A percentile compares a stretch with the other conserved stretches of the same genome.
phyloP scores from a whole-genome alignment of 2,329 filamentous ascomycete species.

The Arthrobotrys iridis region DNA sequence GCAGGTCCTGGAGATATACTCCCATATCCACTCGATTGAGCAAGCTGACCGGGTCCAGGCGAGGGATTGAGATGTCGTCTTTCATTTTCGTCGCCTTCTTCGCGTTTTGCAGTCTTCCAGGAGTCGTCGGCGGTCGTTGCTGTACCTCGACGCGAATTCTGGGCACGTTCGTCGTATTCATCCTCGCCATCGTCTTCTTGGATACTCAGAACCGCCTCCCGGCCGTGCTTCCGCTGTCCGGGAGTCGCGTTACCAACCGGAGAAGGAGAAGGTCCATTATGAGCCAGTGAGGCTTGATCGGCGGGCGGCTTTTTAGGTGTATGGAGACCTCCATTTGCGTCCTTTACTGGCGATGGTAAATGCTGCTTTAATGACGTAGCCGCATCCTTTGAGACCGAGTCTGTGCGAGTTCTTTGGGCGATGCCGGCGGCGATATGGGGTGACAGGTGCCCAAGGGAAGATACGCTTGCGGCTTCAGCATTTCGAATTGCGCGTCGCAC shows the following conservation, averaged over 20 bases:
- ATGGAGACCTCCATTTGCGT: background rate
- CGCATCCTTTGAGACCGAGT: conserved; percentile 21
- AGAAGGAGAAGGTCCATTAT: conserved; percentile 9
- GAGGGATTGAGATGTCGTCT: conserved; percentile 41
- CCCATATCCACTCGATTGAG: conserved; percentile 24
- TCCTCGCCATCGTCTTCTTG: conserved; percentile 33
- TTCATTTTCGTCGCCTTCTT: conserved; percentile 31
- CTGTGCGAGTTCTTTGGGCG: conserved; percentile 27
- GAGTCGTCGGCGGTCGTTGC: background rate
- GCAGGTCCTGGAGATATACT: conserved; percentile 16
- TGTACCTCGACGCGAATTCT: background rate
- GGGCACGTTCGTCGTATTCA: conserved; percentile 25
- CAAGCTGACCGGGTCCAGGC: background rate
- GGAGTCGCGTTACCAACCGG: conserved; percentile 15
- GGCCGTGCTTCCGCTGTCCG: conserved; percentile 14
- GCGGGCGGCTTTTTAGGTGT: conserved; percentile 6
- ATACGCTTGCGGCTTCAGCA: conserved; percentile 67
- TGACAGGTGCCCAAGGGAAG: conserved; percentile 35
- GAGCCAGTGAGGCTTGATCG: background rate
- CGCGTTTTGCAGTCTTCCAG: conserved; percentile 12
- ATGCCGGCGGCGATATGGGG: conserved; percentile 33
- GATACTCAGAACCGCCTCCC: conserved; percentile 25
- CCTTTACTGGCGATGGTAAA: conserved; percentile 27
- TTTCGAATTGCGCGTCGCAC: conserved; percentile 76
- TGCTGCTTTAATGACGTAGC: conserved; percentile 35